Evolutionary conservation across 805 yeast genomes (phyloP).

Genomic region (Priceomyces medius): DNA sequence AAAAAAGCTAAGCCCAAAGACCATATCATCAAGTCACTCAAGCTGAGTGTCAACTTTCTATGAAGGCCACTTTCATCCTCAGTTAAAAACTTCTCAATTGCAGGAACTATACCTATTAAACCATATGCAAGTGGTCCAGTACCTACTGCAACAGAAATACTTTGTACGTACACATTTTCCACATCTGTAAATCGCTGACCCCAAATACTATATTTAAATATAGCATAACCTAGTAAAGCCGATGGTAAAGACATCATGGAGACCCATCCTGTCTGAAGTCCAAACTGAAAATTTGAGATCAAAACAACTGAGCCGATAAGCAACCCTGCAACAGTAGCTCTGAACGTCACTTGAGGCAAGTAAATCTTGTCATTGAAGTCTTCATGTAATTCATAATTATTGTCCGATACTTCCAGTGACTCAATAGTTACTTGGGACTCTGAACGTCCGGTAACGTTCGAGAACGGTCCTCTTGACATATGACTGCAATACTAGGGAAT

Average conservation of each 20-base stretch:
- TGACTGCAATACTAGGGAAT: background rate
- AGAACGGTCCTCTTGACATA: background rate
- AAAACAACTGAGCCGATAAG: constrained; percentile 84
- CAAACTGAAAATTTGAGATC: constrained; percentile 91
- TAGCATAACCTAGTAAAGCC: constrained; percentile 81
- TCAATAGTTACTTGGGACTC: background rate
- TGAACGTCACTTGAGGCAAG: constrained; percentile 64
- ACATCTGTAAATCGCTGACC: constrained; percentile 60
- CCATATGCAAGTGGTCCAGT: constrained; percentile 97
- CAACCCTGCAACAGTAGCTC: constrained; percentile 76
- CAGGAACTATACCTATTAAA: constrained; percentile 92
- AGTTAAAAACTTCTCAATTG: constrained; percentile 84
- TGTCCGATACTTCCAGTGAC: background rate
- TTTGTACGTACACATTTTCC: constrained; percentile 90
- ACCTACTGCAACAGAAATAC: constrained; percentile 94
- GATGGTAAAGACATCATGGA: constrained; percentile 98
- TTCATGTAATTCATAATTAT: background rate
- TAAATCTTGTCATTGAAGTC: constrained; percentile 40
- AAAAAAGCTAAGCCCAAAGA: constrained; percentile 84
- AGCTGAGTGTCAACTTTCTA: constrained; percentile 31
- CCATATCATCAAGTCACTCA: constrained; percentile 71
- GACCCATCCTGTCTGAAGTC: constrained; percentile 98
- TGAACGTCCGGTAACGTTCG: background rate
- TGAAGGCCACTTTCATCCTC: constrained; percentile 72
- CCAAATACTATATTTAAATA: constrained; percentile 64